Base-by-base conservation (phyloP, 306 rosid genomes). In the Cercis canadensis region DNA sequence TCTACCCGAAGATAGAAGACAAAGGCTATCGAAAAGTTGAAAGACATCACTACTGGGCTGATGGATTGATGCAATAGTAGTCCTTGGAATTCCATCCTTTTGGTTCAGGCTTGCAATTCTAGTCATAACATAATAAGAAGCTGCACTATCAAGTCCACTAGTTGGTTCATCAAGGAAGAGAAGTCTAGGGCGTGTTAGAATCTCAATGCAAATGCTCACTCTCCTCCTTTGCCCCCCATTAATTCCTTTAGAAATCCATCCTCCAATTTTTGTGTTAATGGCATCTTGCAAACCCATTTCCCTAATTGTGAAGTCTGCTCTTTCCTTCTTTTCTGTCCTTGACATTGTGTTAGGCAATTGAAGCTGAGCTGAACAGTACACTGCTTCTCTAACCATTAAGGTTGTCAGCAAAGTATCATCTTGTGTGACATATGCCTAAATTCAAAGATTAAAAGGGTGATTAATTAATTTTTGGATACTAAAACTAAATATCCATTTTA, bases 21-120 rank as follows among this genome's bases (percentile, higher is more conserved):
- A 90, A 32, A 90, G 94, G 36, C 65, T 82, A 62, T 86, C 11
- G 16, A 88, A 90, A 43, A 90, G 84, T 59, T 81, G 94, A 56
- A 90, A 90, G 29, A 90, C 92, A 59, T 90, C 94, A 37, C 50
- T 51, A 65, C 92, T 82, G n/a, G 94, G 97, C 21, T 90, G 97
- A 74, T 88, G 97, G 21, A 90, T 88, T 13, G 97, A 90, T 0
- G 90, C 85, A 55, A 86, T 44, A 4, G 84, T 36, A 8, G 92
- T 88, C 49, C 86, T 88, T 12, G 62, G 61, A 49, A 51, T 59
- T 4, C 75, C 83, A 51, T 74, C 86, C 45, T 18, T 73, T 44
- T 74, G 46, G 12, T 70, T 78, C 5, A 77, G 65, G 31, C 66
- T 40, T 2, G 92, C 85, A 3, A 90, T 86, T 77, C 87, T 75